phyloP scores from a whole-genome alignment of 202 grass and related monocot genomes.

The Brachypodium distachyon region DNA sequence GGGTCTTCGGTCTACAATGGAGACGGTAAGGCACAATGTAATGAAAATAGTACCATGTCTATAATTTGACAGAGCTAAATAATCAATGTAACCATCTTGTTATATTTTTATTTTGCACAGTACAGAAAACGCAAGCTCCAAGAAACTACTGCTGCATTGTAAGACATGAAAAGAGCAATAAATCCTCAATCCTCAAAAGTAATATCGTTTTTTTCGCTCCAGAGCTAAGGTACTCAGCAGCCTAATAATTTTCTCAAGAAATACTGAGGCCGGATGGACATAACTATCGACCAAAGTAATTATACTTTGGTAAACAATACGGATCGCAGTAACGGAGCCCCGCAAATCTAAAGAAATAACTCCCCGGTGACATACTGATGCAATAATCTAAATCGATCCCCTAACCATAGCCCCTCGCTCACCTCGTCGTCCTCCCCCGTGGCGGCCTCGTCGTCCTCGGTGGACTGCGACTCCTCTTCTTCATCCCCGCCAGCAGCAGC shows the following conservation, averaged over 20 bases:
- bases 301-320: neutral
- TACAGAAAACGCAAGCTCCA: neutral
- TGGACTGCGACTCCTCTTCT: slow-evolving; percentile 50
- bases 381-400: neutral
- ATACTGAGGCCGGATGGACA: neutral
- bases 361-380: neutral
- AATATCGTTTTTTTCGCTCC: neutral
- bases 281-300: no score
- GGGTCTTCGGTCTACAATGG: slow-evolving; percentile 31
- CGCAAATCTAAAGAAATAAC: neutral
- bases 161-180: neutral
- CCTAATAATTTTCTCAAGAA: neutral
- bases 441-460: slow-evolving; percentile 55
- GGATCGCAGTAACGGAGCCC: neutral
- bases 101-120: neutral
- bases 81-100: neutral
- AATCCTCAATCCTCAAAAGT: neutral
- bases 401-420: slow-evolving; percentile 20
- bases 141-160: neutral
- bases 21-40: neutral
- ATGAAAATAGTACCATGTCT: neutral
- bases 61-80: neutral
- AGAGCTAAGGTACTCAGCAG: neutral
- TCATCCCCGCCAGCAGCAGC: slow-evolving; percentile 14
- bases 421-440: slow-evolving; percentile 16